Evolutionary conservation across 306 rosid genomes (phyloP).

Genomic region (Oemleria cerasiformis): DNA sequence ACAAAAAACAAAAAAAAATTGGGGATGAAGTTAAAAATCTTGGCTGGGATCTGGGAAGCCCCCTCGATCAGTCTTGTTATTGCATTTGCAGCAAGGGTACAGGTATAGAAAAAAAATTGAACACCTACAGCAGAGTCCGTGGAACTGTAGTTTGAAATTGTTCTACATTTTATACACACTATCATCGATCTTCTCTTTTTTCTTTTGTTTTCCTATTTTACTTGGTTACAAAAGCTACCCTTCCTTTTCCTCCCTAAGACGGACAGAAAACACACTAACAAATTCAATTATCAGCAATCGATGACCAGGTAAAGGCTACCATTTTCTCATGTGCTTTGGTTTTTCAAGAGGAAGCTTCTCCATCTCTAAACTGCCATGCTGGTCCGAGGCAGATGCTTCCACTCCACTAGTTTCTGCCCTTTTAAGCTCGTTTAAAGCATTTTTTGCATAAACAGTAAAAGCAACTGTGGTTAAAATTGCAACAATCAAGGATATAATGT

Average conservation of each 20-base stretch:
- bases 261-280: slow-evolving; percentile 6
- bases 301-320: neutral
- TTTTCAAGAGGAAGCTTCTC: slow-evolving; percentile 59
- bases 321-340: slow-evolving; percentile 31
- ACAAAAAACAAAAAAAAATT: too few species aligned
- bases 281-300: slow-evolving; percentile 27
- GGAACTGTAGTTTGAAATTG: neutral
- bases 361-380: slow-evolving; percentile 42
- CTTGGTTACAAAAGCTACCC: slow-evolving; percentile 26
- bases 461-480: slow-evolving; percentile 74
- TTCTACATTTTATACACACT: slow-evolving; percentile 7
- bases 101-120: neutral
- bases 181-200: neutral
- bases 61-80: neutral
- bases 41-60: neutral
- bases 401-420: slow-evolving; percentile 39
- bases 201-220: slow-evolving; percentile 24
- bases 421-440: slow-evolving; percentile 62
- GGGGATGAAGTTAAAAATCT: too few species aligned
- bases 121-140: neutral
- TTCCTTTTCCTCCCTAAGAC: slow-evolving; percentile 1
- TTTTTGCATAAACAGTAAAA: slow-evolving; percentile 86
- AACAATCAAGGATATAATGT: slow-evolving; percentile 65
- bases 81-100: neutral
- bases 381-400: slow-evolving; percentile 42